Percentiles rank a stretch among this genome's conserved stretches.
These are phyloP conservation scores for Candida alai DNA, from an alignment of 805 yeast genomes.

Conservation along the genomic window DNA sequence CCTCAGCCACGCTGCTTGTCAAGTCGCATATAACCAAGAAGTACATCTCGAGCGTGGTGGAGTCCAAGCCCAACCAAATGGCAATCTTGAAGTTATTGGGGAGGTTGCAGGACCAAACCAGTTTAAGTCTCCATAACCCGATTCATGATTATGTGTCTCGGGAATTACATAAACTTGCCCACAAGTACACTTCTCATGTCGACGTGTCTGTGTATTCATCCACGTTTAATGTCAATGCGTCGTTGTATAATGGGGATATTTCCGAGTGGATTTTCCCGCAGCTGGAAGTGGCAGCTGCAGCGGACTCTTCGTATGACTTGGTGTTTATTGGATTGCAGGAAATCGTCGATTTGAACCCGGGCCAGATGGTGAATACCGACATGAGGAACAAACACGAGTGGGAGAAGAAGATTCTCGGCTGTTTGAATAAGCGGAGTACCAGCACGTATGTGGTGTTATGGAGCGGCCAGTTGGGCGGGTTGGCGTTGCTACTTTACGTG, in stretches of 20 bases:
- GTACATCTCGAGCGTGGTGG: constrained; percentile 40
- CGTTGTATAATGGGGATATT: constrained; percentile 39
- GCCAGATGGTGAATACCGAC: constrained; percentile 79
- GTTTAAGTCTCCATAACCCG: constrained; percentile 46
- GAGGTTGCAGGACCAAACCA: constrained; percentile 41
- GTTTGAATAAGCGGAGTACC: constrained; percentile 35
- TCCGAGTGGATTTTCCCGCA: constrained; percentile 44
- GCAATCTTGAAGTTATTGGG: constrained; percentile 49
- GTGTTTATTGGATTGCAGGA: constrained; percentile 87
- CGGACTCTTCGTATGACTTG: constrained; percentile 48
- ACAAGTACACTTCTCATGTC: constrained; percentile 37
- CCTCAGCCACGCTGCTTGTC: constrained; percentile 29
- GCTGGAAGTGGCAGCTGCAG: too few species aligned
- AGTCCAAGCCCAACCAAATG: constrained; percentile 34
- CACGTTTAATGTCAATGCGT: constrained; percentile 55
- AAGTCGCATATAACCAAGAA: constrained; percentile 35
- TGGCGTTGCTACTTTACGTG: constrained; percentile 66
- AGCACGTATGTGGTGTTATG: constrained; percentile 55
- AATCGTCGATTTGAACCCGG: constrained; percentile 71
- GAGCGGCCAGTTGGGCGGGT: constrained; percentile 84
- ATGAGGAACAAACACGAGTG: constrained; percentile 54
- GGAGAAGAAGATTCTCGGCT: constrained; percentile 58
- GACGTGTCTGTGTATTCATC: constrained; percentile 44
- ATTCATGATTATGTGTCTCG: constrained; percentile 48
- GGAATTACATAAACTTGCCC: constrained; percentile 37